phyloP scores from a whole-genome alignment of 176 grass and related monocot species.

The Musa schizocarpa region DNA sequence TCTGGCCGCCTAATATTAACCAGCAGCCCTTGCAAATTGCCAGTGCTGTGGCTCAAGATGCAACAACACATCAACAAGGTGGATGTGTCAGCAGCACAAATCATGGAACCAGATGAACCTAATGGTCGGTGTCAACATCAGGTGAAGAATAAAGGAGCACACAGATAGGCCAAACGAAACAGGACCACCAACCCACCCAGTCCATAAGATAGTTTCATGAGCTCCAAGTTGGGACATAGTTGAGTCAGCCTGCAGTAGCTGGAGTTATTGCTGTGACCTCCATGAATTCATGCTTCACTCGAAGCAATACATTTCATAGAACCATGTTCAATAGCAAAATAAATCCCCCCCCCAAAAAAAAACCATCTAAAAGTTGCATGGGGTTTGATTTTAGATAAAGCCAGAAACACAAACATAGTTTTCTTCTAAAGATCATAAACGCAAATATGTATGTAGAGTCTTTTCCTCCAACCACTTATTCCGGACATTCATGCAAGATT shows the following conservation, averaged over 20 bases:
- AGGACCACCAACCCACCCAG: neutral
- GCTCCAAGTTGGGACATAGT: neutral
- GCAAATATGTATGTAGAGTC: neutral
- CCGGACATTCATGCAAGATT: neutral
- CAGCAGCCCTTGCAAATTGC: too few relatives aligned
- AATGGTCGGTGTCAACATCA: neutral
- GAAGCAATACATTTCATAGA: neutral
- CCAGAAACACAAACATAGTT: neutral
- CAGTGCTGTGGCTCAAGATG: neutral
- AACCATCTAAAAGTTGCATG: neutral
- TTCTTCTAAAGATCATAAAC: neutral
- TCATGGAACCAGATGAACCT: too few relatives aligned
- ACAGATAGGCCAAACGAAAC: neutral
- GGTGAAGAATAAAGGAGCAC: neutral
- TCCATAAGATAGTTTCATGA: neutral
- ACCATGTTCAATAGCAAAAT: neutral
- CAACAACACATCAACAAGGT: neutral
- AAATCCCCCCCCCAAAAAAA: neutral
- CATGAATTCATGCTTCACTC: neutral
- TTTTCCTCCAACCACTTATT: neutral
- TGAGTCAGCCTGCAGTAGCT: slow-evolving; percentile 3
- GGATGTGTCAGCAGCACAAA: neutral
- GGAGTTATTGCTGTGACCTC: neutral
- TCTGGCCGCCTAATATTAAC: too few relatives aligned
- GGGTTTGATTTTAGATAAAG: neutral